A percentile compares a stretch with the other conserved stretches of the same genome.
Conservation (phyloP, 1,284 basidiomycete genomes). For the Testicularia cyperi region DNA sequence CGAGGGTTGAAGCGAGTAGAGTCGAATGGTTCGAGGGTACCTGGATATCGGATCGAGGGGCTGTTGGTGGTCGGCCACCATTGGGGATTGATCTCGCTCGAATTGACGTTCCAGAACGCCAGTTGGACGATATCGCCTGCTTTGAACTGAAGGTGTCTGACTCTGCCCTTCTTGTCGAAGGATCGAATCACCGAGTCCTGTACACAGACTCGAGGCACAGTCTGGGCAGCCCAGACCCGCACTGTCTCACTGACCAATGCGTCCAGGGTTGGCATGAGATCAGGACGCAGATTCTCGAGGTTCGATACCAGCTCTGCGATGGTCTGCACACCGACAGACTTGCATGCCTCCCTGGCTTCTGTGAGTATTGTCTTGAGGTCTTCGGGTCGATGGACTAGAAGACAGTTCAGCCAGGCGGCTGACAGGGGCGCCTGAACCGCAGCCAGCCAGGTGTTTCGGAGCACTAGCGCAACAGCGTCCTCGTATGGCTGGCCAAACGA, state of each 20-base stretch:
- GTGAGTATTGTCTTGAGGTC: background rate
- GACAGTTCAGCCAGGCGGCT: constrained; percentile 7
- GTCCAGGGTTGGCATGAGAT: constrained; percentile 6
- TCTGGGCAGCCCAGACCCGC: constrained; percentile 5
- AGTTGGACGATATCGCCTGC: constrained; percentile 10
- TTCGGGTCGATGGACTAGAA: constrained; percentile 3
- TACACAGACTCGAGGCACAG: constrained; percentile 7
- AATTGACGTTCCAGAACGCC: constrained; percentile 10
- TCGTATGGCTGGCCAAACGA: background rate
- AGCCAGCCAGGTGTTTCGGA: constrained; percentile 10
- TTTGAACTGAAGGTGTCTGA: constrained; percentile 5
- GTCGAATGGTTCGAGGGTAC: constrained; percentile 7
- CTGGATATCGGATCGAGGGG: constrained; percentile 1
- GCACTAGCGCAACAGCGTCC: constrained; percentile 5
- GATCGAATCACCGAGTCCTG: constrained; percentile 6
- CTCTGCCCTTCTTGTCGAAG: background rate
- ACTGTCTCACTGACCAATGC: constrained; percentile 8
- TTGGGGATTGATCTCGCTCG: background rate
- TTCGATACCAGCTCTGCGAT: background rate
- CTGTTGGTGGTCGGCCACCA: constrained; percentile 7
- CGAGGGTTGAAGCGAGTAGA: constrained; percentile 4
- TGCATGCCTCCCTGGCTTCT: background rate
- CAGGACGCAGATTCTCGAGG: constrained; percentile 3
- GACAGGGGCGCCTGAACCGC: constrained; percentile 7
- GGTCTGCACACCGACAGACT: background rate